Conservation (phyloP, 257 asterid species). For the Solanum medicagineum region DNA sequence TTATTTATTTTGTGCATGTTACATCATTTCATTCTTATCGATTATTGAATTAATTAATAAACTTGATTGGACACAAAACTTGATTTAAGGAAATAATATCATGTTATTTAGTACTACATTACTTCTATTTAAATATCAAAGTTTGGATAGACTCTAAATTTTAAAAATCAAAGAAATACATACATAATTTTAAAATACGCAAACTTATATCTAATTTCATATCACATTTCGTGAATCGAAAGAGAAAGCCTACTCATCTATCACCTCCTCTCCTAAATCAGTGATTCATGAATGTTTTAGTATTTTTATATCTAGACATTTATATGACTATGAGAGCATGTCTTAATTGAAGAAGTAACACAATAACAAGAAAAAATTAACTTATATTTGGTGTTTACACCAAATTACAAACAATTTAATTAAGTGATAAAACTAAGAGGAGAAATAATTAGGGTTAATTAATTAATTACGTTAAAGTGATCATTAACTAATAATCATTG, state of each 20-base stretch:
- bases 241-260: too few relatives aligned
- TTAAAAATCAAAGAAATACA: too few relatives aligned
- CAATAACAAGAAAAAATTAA: background rate
- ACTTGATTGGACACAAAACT: background rate
- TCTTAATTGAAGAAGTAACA: background rate
- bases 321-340: background rate
- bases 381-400: background rate
- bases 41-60: background rate
- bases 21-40: background rate
- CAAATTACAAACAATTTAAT: background rate
- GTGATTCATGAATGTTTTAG: too few relatives aligned
- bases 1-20: background rate
- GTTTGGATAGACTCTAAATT: background rate
- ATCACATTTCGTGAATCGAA: too few relatives aligned
- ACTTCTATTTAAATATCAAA: background rate
- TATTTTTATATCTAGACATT: background rate
- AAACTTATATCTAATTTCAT: fast-evolving
- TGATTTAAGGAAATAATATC: background rate
- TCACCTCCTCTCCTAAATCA: too few relatives aligned
- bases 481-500: too few relatives aligned
- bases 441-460: background rate
- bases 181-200: too few relatives aligned
- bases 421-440: background rate
- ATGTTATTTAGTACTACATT: background rate
- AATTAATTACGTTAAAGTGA: too few relatives aligned